Base-by-base conservation (phyloP, 2,329 filamentous ascomycete species). In the Berkeleyomyces rouxiae region DNA sequence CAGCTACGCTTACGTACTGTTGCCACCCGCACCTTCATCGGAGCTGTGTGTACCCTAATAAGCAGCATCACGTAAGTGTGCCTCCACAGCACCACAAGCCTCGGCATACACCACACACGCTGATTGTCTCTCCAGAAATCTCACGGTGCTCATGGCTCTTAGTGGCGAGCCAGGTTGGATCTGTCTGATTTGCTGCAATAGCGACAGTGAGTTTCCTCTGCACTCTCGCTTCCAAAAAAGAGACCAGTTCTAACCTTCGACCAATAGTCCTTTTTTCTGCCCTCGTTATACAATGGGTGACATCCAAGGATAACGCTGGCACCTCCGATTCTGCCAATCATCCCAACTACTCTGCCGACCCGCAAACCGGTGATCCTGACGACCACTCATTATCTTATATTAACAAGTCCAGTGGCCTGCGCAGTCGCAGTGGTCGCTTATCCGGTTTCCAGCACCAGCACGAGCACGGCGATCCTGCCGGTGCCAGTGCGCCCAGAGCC, bases 131-230 rank as follows among this genome's bases (percentile, higher is more conserved):
- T 23, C 23, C 61, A 82, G 80, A 3, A 86, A 86, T 68, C 70
- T 86, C 2, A 77, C 78, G 2, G 76, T 85, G 0, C 71, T 85
- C 0, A 79, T 83, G 74, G 75, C 75, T 1, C 75, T 85, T 1
- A 71, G 81, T 33, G 82, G 82, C 10, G 82, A 85, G 68, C 82
- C 79, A 1, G 82, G 79, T 2, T 86, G 82, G 82, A 76, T 86
- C 2, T 86, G 82, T 66, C 75, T 86, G 3, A 82, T 84, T 73
- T 82, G 81, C 67, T 86, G 83, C 68, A 85, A 85, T 67, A 76
- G 77, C 65, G 83, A 86, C 68, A 78, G 82, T 82, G 70, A 68
- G 76, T 72, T 36, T 39, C 6, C 64, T 16, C 37, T 11, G 49
- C 37, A 31, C 44, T 49, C 7, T 7, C 16, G n/a, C n/a, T 44